Percentiles rank a stretch among this genome's conserved stretches.
Evolutionary conservation across 2,329 filamentous ascomycete genomes (phyloP).

Genomic region (Arthrobotrys pseudoclavata): DNA sequence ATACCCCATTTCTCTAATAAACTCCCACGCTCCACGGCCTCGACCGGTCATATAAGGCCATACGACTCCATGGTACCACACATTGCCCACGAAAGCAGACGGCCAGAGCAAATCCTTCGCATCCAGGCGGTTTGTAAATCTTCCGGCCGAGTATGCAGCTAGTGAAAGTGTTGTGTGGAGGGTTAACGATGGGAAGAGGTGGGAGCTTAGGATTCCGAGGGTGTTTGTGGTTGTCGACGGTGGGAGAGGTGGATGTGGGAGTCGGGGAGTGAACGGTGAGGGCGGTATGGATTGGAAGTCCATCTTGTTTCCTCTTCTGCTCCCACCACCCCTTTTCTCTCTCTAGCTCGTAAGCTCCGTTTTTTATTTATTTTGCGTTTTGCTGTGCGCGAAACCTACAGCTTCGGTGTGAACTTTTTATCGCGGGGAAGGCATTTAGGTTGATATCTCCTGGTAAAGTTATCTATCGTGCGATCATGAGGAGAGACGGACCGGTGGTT

Average conservation of each 20-base stretch:
- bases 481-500: too few species aligned
- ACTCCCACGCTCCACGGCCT: conserved; percentile 68
- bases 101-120: conserved; percentile 75
- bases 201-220: conserved; percentile 71
- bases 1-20: conserved; percentile 69
- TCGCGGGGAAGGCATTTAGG: conserved; percentile 20
- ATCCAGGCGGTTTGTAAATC: conserved; percentile 72
- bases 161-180: conserved; percentile 71
- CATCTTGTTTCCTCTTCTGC: conserved; percentile 14
- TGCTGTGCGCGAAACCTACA: neutral
- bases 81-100: conserved; percentile 71
- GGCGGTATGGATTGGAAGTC: conserved; percentile 32
- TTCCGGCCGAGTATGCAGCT: conserved; percentile 70
- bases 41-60: conserved; percentile 69
- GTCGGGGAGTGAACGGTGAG: conserved; percentile 38
- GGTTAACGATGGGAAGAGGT: conserved; percentile 71
- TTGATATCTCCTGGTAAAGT: neutral
- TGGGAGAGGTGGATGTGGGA: conserved; percentile 39
- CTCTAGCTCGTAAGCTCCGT: too few species aligned
- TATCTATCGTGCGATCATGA: neutral
- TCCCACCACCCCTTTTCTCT: neutral
- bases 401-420: neutral
- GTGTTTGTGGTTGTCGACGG: conserved; percentile 61
- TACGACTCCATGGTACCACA: conserved; percentile 74
- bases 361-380: neutral